phyloP scores from a whole-genome alignment of 2,329 filamentous ascomycete species.

The Aspergillus awamori region DNA sequence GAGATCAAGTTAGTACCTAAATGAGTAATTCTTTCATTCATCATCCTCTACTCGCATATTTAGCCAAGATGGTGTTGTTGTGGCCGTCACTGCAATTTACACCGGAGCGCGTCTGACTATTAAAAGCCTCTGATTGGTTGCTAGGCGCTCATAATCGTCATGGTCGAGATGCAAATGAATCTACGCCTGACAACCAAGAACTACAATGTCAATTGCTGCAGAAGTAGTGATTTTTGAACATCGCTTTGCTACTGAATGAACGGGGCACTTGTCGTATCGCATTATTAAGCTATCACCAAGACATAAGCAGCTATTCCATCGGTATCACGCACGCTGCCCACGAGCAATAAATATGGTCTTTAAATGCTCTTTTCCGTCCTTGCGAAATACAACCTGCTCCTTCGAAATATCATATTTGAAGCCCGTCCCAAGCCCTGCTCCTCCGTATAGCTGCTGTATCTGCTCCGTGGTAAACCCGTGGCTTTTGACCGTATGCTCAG shows the following conservation, averaged over 20 bases:
- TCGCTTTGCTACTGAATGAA: not conserved
- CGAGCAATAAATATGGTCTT: constrained; percentile 39
- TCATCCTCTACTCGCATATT: not conserved
- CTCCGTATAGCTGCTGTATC: constrained; percentile 63
- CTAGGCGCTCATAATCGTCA: not conserved
- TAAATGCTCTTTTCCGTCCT: constrained; percentile 25
- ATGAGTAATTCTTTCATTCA: too few species aligned
- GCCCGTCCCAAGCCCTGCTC: constrained; percentile 61
- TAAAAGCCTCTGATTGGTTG: constrained; percentile 24
- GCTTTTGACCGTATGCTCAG: constrained; percentile 61
- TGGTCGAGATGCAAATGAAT: not conserved
- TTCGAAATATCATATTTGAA: constrained; percentile 62
- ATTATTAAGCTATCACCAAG: not conserved
- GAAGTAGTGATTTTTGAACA: not conserved
- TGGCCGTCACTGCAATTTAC: not conserved
- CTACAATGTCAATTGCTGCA: not conserved
- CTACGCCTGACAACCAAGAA: not conserved
- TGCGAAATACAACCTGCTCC: constrained; percentile 52
- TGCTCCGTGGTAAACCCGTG: constrained; percentile 66
- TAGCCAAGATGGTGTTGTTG: not conserved
- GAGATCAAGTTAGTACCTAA: not conserved
- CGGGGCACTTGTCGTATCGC: not conserved
- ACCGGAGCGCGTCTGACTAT: constrained; percentile 27
- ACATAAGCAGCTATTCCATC: not conserved
- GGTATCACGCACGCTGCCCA: constrained; percentile 27